Evolutionary conservation across 1,284 basidiomycete genomes (phyloP).

Genomic region (Irpex rosettiformis): DNA sequence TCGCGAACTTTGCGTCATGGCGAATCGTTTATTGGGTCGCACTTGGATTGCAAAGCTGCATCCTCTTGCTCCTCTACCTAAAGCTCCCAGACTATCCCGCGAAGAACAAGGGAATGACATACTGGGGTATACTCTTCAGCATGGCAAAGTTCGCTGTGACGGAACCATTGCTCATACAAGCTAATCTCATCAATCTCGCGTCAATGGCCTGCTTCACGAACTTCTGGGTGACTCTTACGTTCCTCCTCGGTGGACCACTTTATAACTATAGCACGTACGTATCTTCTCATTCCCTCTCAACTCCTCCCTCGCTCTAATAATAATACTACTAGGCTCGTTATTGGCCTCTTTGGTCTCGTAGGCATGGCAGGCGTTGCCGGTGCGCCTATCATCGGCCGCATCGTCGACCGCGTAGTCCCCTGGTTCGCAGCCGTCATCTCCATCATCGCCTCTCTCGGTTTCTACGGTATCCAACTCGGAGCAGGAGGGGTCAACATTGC

Average conservation of each 20-base stretch:
- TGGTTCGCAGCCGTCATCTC: conserved; percentile 43
- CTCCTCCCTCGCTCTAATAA: too few relatives aligned
- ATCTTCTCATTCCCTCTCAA: not conserved
- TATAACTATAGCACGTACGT: conserved; percentile 42
- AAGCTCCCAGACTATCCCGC: conserved; percentile 50
- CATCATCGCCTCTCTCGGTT: conserved; percentile 35
- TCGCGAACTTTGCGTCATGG: conserved; percentile 44
- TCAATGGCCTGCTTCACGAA: conserved; percentile 37
- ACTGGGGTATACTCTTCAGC: conserved; percentile 41
- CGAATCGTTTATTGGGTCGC: conserved; percentile 46
- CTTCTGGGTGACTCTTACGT: conserved; percentile 51
- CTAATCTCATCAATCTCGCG: conserved; percentile 37
- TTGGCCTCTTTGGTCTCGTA: conserved; percentile 51
- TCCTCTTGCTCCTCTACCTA: conserved; percentile 36
- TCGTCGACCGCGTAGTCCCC: conserved; percentile 43
- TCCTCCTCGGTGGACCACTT: conserved; percentile 44
- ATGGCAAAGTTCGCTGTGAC: conserved; percentile 46
- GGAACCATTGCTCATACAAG: conserved; percentile 50
- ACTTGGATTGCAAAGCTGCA: conserved; percentile 36
- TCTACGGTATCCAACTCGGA: conserved; percentile 38
- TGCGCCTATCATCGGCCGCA: conserved; percentile 42
- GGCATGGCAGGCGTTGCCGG: conserved; percentile 40
- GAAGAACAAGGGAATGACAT: conserved; percentile 38
- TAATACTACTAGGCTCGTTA: conserved; percentile 42
- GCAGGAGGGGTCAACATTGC: conserved; percentile 43